Percentiles rank a stretch among this genome's conserved stretches.
These are phyloP conservation scores for Russula foetens DNA, from an alignment of 768 basidiomycete species.

Conservation along the genomic window DNA sequence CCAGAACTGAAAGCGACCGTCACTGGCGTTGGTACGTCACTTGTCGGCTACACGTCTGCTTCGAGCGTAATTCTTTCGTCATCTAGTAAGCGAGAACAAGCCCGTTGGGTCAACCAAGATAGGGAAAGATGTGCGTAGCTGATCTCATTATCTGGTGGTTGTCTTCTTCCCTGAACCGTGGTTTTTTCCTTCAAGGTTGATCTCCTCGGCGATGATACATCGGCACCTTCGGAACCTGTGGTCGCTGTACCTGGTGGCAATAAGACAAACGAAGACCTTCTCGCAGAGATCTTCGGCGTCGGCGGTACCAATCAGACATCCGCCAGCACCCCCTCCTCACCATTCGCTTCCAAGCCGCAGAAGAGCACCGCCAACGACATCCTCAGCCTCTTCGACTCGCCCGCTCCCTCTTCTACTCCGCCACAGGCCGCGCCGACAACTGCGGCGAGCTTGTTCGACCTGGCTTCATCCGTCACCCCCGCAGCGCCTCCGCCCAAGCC, in stretches of 20 bases:
- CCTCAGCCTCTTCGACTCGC: constrained; percentile 72
- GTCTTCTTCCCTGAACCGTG: background rate
- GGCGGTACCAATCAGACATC: constrained; percentile 41
- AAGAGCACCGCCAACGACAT: constrained; percentile 75
- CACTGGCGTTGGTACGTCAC: constrained; percentile 72
- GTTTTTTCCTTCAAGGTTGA: constrained; percentile 38
- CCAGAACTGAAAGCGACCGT: constrained; percentile 97
- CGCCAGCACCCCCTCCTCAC: constrained; percentile 29
- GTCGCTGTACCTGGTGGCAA: constrained; percentile 34
- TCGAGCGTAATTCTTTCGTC: background rate
- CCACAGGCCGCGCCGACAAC: constrained; percentile 27
- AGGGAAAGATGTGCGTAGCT: constrained; percentile 51
- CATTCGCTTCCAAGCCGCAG: constrained; percentile 33
- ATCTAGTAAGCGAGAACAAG: constrained; percentile 86
- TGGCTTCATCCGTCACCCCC: constrained; percentile 22
- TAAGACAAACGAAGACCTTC: constrained; percentile 74
- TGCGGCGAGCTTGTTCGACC: constrained; percentile 4
- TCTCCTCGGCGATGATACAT: constrained; percentile 73
- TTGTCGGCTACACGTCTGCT: background rate
- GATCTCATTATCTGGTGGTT: background rate
- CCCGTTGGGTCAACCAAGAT: constrained; percentile 86
- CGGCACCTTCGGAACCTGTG: constrained; percentile 30
- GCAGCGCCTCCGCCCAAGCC: constrained; percentile 28
- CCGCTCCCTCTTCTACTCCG: constrained; percentile 29
- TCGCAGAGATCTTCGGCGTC: constrained; percentile 91